Conservation (phyloP, 495 filamentous ascomycete species). For the Rusavskia elegans region DNA sequence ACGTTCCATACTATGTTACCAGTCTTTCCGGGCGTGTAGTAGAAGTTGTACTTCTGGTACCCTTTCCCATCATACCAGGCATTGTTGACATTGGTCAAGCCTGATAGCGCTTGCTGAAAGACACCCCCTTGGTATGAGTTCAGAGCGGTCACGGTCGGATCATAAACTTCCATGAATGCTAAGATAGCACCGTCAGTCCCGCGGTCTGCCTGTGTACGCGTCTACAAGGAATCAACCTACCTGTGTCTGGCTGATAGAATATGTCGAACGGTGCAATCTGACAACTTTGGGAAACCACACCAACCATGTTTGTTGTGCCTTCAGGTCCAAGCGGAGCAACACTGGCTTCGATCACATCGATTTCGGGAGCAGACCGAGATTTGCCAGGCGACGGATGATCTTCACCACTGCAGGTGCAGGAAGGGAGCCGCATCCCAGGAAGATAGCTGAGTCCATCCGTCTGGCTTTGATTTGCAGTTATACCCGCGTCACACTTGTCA, state of each 20-base stretch:
- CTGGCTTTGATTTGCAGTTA: constrained; percentile 62
- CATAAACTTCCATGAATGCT: constrained; percentile 50
- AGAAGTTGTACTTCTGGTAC: constrained; percentile 59
- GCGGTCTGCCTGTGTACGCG: not conserved
- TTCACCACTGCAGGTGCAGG: constrained; percentile 46
- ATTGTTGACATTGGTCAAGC: constrained; percentile 55
- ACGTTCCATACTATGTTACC: constrained; percentile 56
- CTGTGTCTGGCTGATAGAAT: constrained; percentile 59
- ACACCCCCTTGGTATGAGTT: constrained; percentile 53
- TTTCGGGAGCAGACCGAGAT: constrained; percentile 58
- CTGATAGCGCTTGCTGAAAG: constrained; percentile 60
- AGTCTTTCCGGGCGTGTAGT: constrained; percentile 48
- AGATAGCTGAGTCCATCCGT: constrained; percentile 51
- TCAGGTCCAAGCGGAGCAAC: constrained; percentile 35
- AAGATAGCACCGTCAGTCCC: constrained; percentile 1
- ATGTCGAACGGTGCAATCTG: constrained; percentile 66
- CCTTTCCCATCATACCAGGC: constrained; percentile 60
- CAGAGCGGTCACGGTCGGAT: constrained; percentile 38
- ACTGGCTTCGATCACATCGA: constrained; percentile 61
- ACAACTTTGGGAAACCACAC: constrained; percentile 52
- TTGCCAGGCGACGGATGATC: constrained; percentile 59
- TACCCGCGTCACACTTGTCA: constrained; percentile 56
- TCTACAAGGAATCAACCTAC: constrained; percentile 2
- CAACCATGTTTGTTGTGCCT: constrained; percentile 27
- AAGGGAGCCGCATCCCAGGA: constrained; percentile 60